Evolutionary conservation across 2,329 filamentous ascomycete species (phyloP), one percentile per base, ranked within the genome.

Genomic region (Fusarium brevicatenulatum): DNA sequence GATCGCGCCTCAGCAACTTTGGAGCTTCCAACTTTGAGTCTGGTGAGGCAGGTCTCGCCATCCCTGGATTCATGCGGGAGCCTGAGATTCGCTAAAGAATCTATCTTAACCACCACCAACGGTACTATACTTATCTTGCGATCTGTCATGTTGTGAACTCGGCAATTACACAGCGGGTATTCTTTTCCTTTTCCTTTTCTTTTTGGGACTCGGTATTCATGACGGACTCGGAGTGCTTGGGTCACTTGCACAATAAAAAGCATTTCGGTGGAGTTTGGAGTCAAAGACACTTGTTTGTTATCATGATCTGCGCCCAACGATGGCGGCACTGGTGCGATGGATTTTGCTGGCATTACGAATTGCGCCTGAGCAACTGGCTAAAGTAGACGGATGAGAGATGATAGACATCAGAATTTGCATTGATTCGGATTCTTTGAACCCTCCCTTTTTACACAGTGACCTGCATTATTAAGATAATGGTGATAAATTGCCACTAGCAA

Each of bases 51-150:
- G 81, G 79, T 4, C 76, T 84, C 30, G 69, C 79, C 10, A 77
- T 84, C 44, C 82, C 83, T 3, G 83, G 84, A 46, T 84, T 84
- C 62, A 83, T 85, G 81, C 80, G 82, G 7, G 83, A 85, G 57
- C 82, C 82, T 4, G 83, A 85, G 73, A 80, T 85, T 65, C 80
- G 83, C 25, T 84, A 66, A 81, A 47, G 21, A 30, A 58, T 43
- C n/a, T 23, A 56, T 39, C 30, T 18, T n/a, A 21, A 50, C 44
- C 42, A 28, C 25, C 7, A 32, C 23, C 7, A 43, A 30, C 40
- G 19, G 64, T 19, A 50, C 53, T 42, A 63, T 23, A 54, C 53
- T 42, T 30, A 18, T 32, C 40, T 46, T 49, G 30, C 30, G 37
- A 49, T 21, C 10, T 36, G 30, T 18, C 30, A 57, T 49, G 43